Conservation (phyloP, 1,139 yeast genomes). For the Sugiyamaella japonica region DNA sequence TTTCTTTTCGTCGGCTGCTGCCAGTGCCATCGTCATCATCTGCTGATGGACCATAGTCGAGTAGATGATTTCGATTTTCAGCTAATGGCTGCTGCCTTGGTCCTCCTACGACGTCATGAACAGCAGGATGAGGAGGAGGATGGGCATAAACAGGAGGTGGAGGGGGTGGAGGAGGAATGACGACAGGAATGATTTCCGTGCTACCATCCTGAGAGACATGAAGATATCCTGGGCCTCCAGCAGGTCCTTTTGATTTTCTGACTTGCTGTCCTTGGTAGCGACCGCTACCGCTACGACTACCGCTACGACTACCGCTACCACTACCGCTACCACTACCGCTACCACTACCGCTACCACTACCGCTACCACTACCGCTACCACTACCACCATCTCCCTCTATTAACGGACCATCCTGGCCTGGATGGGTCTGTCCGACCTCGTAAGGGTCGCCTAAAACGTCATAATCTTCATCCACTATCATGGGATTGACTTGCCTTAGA, state of each 20-base stretch:
- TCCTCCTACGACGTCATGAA: background rate
- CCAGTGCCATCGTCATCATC: conserved; percentile 8
- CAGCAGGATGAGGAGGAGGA: background rate
- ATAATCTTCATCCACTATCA: background rate
- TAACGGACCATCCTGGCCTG: background rate
- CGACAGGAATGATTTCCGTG: background rate
- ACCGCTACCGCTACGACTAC: background rate
- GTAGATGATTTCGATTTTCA: background rate
- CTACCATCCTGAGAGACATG: background rate
- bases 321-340: background rate
- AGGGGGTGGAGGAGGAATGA: background rate
- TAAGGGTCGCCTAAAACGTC: too few species aligned
- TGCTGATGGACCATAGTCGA: background rate
- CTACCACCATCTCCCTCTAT: background rate
- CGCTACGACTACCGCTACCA: too few species aligned
- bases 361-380: background rate
- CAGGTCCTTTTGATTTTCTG: background rate
- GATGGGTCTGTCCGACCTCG: too few species aligned
- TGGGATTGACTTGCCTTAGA: too few species aligned
- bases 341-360: background rate
- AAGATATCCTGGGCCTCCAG: background rate
- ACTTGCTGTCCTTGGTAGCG: too few species aligned
- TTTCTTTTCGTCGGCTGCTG: background rate
- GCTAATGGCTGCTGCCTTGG: background rate
- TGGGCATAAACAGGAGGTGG: background rate